A percentile compares a stretch with the other conserved stretches of the same genome.
Conservation (phyloP, 2,329 filamentous ascomycete genomes). For the Didymella keratinophila region DNA sequence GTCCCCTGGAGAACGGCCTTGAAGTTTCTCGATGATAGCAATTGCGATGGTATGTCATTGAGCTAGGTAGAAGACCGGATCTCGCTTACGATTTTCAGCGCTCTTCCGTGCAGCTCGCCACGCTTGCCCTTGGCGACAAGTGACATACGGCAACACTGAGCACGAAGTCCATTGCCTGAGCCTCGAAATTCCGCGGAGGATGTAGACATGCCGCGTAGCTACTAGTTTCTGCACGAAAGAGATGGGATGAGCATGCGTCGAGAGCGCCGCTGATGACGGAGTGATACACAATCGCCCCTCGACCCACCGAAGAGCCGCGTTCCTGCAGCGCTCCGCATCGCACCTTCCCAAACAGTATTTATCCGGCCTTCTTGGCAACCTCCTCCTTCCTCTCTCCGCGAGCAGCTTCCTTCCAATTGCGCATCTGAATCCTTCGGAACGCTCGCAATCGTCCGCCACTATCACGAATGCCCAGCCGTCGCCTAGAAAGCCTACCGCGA, state of each 20-base stretch:
- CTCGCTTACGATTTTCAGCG: not conserved
- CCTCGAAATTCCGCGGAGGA: not conserved
- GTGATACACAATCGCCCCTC: constrained; percentile 16
- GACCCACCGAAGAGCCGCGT: constrained; percentile 14
- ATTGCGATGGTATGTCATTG: not conserved
- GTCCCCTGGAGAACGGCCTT: too few species aligned
- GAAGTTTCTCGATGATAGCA: not conserved
- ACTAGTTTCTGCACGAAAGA: not conserved
- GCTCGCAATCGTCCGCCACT: constrained; percentile 23
- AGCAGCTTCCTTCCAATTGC: constrained; percentile 16
- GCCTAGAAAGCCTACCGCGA: constrained; percentile 25
- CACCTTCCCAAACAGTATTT: constrained; percentile 19
- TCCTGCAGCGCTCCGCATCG: constrained; percentile 18
- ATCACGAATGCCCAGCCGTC: constrained; percentile 23
- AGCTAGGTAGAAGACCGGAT: not conserved
- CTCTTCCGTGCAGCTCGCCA: not conserved
- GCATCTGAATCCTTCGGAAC: not conserved
- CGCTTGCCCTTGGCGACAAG: too few species aligned
- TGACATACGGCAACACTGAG: not conserved
- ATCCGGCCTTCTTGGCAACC: constrained; percentile 14
- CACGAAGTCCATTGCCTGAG: not conserved
- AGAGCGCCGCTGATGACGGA: constrained; percentile 6
- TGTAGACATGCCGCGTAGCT: not conserved
- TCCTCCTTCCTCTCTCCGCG: constrained; percentile 12
- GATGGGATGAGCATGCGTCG: constrained; percentile 1